These are phyloP conservation scores for Ustilago bromivora DNA, from an alignment of 1,284 basidiomycete species.

Conservation along the genomic window DNA sequence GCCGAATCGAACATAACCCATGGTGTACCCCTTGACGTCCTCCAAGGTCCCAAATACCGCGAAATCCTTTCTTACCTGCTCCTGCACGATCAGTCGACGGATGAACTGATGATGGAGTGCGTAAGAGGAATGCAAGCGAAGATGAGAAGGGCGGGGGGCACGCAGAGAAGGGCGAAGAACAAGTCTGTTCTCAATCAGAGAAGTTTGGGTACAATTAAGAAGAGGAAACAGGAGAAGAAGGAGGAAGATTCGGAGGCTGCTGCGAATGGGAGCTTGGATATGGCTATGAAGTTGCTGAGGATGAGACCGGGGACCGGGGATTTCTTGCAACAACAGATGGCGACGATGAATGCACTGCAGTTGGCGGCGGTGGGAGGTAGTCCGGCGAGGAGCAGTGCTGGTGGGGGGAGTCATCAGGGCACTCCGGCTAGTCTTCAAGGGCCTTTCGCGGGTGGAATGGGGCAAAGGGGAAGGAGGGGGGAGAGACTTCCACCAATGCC, in stretches of 20 bases:
- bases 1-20: slow-evolving; percentile 77
- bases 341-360: slow-evolving; percentile 56
- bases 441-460: background rate
- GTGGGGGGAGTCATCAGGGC: background rate
- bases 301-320: slow-evolving; percentile 64
- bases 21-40: slow-evolving; percentile 79
- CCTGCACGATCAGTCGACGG: slow-evolving; percentile 65
- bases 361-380: slow-evolving; percentile 43
- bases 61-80: slow-evolving; percentile 71
- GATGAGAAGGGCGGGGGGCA: slow-evolving; percentile 39
- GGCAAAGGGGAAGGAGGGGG: slow-evolving; percentile 16
- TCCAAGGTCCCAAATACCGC: slow-evolving; percentile 97
- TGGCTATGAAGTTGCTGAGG: slow-evolving; percentile 63
- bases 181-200: slow-evolving; percentile 76
- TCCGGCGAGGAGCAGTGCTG: slow-evolving; percentile 27
- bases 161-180: slow-evolving; percentile 77
- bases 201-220: slow-evolving; percentile 94
- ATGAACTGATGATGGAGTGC: slow-evolving; percentile 78
- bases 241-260: slow-evolving; percentile 70
- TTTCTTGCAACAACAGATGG: slow-evolving; percentile 62
- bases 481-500: slow-evolving; percentile 30
- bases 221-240: slow-evolving; percentile 91
- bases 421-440: slow-evolving; percentile 13
- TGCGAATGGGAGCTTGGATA: slow-evolving; percentile 48
- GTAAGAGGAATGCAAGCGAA: slow-evolving; percentile 84